Evolutionary conservation across 1,284 basidiomycete species (phyloP), one percentile per base, ranked within the genome.

Genomic region (Apiotrichum mycotoxinovorans): DNA sequence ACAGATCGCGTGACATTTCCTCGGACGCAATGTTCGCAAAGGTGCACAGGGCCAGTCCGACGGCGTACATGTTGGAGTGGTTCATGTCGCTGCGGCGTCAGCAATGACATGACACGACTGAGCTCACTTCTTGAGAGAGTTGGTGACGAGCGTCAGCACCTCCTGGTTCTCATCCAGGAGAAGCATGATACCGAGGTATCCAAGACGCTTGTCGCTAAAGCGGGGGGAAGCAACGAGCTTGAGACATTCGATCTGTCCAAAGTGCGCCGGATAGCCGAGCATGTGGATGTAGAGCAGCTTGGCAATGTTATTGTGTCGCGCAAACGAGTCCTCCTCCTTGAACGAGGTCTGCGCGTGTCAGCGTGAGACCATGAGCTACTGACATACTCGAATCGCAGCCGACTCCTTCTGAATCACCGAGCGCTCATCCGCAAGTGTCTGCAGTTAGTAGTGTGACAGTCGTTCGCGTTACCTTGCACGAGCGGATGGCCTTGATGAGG

Each of bases 251-350:
- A 99, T 98, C 82, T 99, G 96, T 50, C 96, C 96, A 73, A 98
- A 99, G 77, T 99, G 96, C 30, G 96, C 96, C 4, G 95, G 93
- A 58, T 96, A 98, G 57, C 96, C 96, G 25, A 99, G 87, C 96
- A 99, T 98, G 78, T 98, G 94, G 76, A 99, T 98, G 80, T 99
- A 98, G 62, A 99, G 86, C 23, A 98, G 84, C 77, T 98, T 98
- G 59, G 95, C 94, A 73, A 98, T 88, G 80, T 96, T 97, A 82
- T 98, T 92, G 77, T 98, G 89, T 56, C 94, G 87, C 60, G 89
- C 83, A 78, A 87, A 89, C 40, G 90, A 87, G 80, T 95, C 91
- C 75, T 98, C 96, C 74, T 98, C 94, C 66, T 95, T 88, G 80
- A 99, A 98, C 1, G 93, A 93, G 0, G 95, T 95, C 58, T 75